A percentile compares a stretch with the other conserved stretches of the same genome.
Evolutionary conservation across 768 basidiomycete genomes (phyloP).

Genomic region (Mycena latifolia): DNA sequence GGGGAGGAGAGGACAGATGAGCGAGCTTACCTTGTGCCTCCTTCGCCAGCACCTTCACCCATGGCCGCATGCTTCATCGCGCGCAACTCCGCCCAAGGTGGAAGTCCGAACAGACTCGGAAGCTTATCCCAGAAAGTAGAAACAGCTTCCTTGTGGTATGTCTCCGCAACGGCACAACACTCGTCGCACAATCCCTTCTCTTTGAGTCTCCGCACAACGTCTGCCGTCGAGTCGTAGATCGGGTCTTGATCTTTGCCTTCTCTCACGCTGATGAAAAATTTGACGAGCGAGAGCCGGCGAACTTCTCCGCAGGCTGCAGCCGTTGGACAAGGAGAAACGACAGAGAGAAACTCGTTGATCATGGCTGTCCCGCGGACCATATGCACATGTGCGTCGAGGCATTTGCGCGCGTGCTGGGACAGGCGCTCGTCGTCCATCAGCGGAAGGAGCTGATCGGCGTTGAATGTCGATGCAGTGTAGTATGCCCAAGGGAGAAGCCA

Average conservation of each 20-base stretch:
- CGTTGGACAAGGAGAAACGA: not conserved
- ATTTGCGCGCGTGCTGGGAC: not conserved
- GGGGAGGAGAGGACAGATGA: too few species aligned
- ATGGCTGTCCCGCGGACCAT: not conserved
- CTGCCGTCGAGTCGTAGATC: not conserved
- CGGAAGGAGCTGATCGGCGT: not conserved
- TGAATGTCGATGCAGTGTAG: not conserved
- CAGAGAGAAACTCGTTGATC: not conserved
- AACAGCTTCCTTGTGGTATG: not conserved
- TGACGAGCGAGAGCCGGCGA: not conserved
- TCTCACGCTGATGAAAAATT: not conserved
- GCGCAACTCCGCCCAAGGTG: not conserved
- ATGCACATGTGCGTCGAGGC: not conserved
- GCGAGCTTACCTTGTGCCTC: too few species aligned
- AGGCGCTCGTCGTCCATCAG: not conserved
- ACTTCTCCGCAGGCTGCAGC: not conserved
- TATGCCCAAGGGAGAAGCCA: constrained; percentile 7
- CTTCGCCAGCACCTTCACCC: not conserved
- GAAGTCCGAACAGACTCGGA: not conserved
- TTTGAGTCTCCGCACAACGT: not conserved
- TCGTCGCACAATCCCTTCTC: not conserved
- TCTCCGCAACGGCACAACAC: not conserved
- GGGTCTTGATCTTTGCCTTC: not conserved
- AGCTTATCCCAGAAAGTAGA: not conserved
- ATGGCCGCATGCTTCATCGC: not conserved